Percentiles rank a stretch among this genome's conserved stretches.
Conservation (phyloP, 179 eudicot species). For the Beta corolliflora region DNA sequence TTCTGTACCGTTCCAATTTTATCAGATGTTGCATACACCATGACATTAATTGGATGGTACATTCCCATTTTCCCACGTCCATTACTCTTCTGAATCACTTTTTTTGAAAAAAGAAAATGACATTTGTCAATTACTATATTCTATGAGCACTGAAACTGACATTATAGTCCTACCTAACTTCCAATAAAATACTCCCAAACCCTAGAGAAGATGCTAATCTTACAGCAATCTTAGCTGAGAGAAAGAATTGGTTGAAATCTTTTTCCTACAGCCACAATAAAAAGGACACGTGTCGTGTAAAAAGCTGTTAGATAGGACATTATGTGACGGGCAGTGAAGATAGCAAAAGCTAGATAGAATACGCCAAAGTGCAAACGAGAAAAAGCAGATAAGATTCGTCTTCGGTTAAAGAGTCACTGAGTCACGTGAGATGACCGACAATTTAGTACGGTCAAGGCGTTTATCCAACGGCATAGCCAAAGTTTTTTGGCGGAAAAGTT, state of each 20-base stretch:
- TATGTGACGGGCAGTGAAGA: slow-evolving; percentile 5
- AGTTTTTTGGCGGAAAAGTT: background rate
- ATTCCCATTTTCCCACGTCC: slow-evolving; percentile 1
- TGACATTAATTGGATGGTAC: background rate
- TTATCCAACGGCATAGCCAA: slow-evolving; percentile 3
- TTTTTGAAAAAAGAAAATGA: background rate
- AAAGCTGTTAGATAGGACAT: background rate
- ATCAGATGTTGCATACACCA: background rate
- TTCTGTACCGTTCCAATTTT: slow-evolving; percentile 18
- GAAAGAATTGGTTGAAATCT: background rate
- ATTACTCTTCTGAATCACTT: background rate
- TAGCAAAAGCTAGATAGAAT: background rate
- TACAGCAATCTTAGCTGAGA: background rate
- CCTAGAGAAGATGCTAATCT: background rate
- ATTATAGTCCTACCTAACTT: slow-evolving; percentile 12
- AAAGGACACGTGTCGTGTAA: background rate
- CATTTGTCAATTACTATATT: slow-evolving; percentile 13
- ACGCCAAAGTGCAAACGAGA: background rate
- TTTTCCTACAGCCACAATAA: background rate
- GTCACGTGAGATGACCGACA: slow-evolving; percentile 25
- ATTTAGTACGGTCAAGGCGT: slow-evolving; percentile 21
- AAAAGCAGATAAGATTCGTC: slow-evolving; percentile 16
- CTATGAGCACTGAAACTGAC: slow-evolving; percentile 6
- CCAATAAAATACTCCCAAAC: background rate
- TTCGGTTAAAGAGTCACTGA: slow-evolving; percentile 7